Evolutionary conservation across 2,329 filamentous ascomycete species (phyloP), one percentile per base, ranked within the genome.

Genomic region (Botrytis fabae): DNA sequence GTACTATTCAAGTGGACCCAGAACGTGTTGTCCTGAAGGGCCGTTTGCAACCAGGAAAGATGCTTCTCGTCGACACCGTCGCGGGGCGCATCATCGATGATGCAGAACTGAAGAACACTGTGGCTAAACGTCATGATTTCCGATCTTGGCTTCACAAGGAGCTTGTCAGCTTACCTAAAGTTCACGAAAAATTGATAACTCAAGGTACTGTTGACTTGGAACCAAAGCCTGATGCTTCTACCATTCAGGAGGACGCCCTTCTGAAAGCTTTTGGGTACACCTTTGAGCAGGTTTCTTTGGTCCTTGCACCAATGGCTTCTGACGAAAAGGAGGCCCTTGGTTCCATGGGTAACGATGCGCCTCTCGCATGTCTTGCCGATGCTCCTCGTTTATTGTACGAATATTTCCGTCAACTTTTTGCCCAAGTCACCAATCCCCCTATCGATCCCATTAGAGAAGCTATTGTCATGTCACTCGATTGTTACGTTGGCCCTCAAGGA

Each of bases 361-460:
- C 95, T 61, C 86, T 98, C 76, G 95, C 95, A 70, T 97, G 94
- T 82, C 86, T 98, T 81, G 93, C 95, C n/a, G 89, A 93, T 77
- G 93, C 95, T 75, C 94, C 95, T 78, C 93, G 95, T 78, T 86
- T 97, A 71, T 88, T 98, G 32, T 97, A 93, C 82, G 95, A 98
- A 83, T 98, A 98, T 85, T 98, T 98, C 91, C 91, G 95, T 75
- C 93, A 98, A 85, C 91, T 98, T 61, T 98, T 98, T 82, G 95
- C 95, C 16, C 95, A 98, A 85, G 95, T 98, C 82, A 98, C 95
- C 75, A 98, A 98, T 83, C 95, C 95, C 78, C 95, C 95, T 22
- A 98, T 98, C 80, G 95, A 98, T 81, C 95, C 95, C 46, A 98
- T 98, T 79, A 89, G 95, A 83, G 95, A 98, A 86, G 95, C 95